These are phyloP conservation scores for Phascolomyces articulosus DNA, from an alignment of 371 early-diverging fungal genomes.

Conservation along the genomic window DNA sequence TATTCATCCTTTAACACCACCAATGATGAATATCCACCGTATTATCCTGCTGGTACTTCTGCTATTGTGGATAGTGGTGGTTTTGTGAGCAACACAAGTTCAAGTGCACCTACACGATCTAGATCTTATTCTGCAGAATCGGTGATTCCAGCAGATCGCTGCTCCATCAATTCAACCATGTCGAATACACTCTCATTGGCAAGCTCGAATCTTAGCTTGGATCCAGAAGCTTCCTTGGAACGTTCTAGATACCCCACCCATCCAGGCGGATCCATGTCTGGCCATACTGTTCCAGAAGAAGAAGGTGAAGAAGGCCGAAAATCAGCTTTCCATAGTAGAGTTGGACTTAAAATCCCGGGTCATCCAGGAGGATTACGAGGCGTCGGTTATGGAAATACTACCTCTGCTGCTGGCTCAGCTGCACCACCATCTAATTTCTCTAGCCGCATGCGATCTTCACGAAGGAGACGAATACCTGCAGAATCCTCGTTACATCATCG, in stretches of 20 bases:
- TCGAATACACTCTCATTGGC: constrained; percentile 36
- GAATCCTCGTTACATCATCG: constrained; percentile 4
- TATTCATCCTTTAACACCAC: constrained; percentile 14
- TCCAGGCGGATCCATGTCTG: background rate
- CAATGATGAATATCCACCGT: constrained; percentile 14
- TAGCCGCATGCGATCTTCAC: background rate
- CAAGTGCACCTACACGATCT: background rate
- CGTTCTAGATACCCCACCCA: background rate
- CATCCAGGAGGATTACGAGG: background rate
- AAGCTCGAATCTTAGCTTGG: constrained; percentile 34
- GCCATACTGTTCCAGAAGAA: background rate
- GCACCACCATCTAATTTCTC: background rate
- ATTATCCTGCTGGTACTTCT: constrained; percentile 2
- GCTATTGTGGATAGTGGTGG: background rate
- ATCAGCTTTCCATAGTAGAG: constrained; percentile 25
- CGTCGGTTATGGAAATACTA: constrained; percentile 3
- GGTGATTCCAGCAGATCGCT: constrained; percentile 13
- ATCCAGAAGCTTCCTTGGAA: constrained; percentile 19
- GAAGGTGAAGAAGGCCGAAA: constrained; percentile 22
- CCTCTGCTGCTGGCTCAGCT: background rate
- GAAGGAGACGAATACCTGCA: constrained; percentile 3
- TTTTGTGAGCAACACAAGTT: background rate
- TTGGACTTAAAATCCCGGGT: constrained; percentile 30
- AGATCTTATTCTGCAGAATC: constrained; percentile 9
- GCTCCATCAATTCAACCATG: constrained; percentile 29